Evolutionary conservation across 108 stramenopile genomes (phyloP).

Genomic region (Fistulifera pelliculosa): DNA sequence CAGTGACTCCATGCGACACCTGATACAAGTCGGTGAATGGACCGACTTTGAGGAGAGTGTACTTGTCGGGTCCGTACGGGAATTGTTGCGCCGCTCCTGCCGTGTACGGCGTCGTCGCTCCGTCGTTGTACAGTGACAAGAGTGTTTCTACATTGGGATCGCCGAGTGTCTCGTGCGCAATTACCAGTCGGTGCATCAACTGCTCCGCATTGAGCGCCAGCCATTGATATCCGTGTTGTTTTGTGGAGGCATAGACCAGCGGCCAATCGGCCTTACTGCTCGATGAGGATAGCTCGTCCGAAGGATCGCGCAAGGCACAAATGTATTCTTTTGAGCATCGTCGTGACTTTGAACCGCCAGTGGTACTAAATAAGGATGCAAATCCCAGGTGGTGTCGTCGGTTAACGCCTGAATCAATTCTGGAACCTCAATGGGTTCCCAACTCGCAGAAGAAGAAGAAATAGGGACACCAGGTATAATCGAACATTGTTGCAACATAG

Average conservation of each 20-base stretch:
- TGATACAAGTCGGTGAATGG: conserved; percentile 78
- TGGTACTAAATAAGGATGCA: no score
- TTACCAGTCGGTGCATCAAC: conserved; percentile 71
- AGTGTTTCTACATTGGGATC: conserved; percentile 7
- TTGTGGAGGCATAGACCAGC: conserved; percentile 55
- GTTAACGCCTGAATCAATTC: no score
- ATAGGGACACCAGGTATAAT: no score
- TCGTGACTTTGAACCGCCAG: no score
- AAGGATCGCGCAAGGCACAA: conserved; percentile 64
- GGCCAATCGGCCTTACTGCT: conserved; percentile 34
- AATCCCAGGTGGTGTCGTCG: no score
- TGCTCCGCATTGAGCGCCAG: conserved; percentile 69
- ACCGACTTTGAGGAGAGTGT: conserved; percentile 60
- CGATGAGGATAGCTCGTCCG: conserved; percentile 44
- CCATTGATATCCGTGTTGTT: conserved; percentile 53
- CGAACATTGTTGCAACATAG: conserved; percentile 18
- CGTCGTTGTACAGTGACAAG: conserved; percentile 60
- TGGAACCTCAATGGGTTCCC: no score
- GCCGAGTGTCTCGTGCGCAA: conserved; percentile 21
- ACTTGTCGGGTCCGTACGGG: conserved; percentile 80
- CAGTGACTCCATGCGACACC: conserved; percentile 46
- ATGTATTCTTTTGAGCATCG: conserved; percentile 54
- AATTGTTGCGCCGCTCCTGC: conserved; percentile 52
- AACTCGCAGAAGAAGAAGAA: no score
- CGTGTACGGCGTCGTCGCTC: conserved; percentile 29